Evolutionary conservation across 495 filamentous ascomycete species (phyloP).

Genomic region (Extremus antarcticus): DNA sequence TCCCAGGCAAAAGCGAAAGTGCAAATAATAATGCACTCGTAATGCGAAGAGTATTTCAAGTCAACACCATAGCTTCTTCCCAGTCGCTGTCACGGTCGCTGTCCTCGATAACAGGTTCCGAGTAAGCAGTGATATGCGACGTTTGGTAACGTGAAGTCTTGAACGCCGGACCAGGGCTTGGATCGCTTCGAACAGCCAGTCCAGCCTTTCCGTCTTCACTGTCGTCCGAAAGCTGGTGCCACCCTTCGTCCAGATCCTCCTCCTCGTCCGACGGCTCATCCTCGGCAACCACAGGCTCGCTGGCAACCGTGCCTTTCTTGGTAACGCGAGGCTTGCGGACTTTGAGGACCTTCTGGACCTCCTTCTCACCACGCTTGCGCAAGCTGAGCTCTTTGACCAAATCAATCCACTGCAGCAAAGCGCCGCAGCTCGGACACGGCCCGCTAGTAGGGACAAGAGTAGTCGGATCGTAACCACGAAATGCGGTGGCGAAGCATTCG

Average conservation of each 20-base stretch:
- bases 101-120: constrained; percentile 43
- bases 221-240: constrained; percentile 8
- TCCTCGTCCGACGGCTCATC: constrained; percentile 26
- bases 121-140: not conserved
- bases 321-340: constrained; percentile 32
- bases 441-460: constrained; percentile 58
- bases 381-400: constrained; percentile 75
- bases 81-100: constrained; percentile 55
- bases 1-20: not conserved
- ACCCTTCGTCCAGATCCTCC: constrained; percentile 15
- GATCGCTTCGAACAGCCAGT: not conserved
- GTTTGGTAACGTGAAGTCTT: constrained; percentile 19
- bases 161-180: not conserved
- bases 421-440: constrained; percentile 59
- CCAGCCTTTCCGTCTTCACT: constrained; percentile 5
- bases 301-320: constrained; percentile 1
- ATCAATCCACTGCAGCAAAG: constrained; percentile 55
- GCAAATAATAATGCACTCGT: not conserved
- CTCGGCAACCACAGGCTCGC: not conserved
- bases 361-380: constrained; percentile 53
- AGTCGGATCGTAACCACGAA: constrained; percentile 42
- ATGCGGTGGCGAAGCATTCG: constrained; percentile 58
- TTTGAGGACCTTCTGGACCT: constrained; percentile 53
- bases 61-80: constrained; percentile 31
- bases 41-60: not conserved